These are phyloP conservation scores for Saccharomycopsis sp. DNA, from an alignment of 805 yeast genomes.

Conservation along the genomic window DNA sequence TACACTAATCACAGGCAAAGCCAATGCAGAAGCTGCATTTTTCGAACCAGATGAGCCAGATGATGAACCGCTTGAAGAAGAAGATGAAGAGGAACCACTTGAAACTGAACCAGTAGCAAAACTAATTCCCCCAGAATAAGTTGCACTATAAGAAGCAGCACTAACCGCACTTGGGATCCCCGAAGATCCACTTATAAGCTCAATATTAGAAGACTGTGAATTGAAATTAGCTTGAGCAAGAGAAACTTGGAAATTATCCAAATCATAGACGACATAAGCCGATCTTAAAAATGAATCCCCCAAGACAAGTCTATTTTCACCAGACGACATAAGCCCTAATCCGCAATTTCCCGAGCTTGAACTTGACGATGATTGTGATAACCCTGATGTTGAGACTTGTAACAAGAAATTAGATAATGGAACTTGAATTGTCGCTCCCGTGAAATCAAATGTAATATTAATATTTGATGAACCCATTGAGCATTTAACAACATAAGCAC, in stretches of 20 bases:
- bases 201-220: constrained; percentile 31
- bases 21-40: not conserved
- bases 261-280: constrained; percentile 49
- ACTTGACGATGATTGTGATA: not conserved
- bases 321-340: constrained; percentile 34
- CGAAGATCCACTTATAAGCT: constrained; percentile 26
- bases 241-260: constrained; percentile 38
- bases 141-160: constrained; percentile 41
- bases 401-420: constrained; percentile 35
- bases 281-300: constrained; percentile 50
- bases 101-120: constrained; percentile 15
- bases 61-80: not conserved
- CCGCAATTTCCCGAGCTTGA: constrained; percentile 34
- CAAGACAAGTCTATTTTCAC: constrained; percentile 33
- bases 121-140: constrained; percentile 30
- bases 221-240: constrained; percentile 36
- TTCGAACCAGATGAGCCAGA: not conserved
- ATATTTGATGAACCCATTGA: constrained; percentile 27
- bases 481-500: constrained; percentile 45
- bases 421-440: constrained; percentile 47
- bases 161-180: constrained; percentile 45
- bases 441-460: constrained; percentile 43
- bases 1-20: not conserved
- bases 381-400: not conserved
- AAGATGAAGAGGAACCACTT: not conserved